Evolutionary conservation across 1,284 basidiomycete species (phyloP).

Genomic region (Cryptococcus sp.): DNA sequence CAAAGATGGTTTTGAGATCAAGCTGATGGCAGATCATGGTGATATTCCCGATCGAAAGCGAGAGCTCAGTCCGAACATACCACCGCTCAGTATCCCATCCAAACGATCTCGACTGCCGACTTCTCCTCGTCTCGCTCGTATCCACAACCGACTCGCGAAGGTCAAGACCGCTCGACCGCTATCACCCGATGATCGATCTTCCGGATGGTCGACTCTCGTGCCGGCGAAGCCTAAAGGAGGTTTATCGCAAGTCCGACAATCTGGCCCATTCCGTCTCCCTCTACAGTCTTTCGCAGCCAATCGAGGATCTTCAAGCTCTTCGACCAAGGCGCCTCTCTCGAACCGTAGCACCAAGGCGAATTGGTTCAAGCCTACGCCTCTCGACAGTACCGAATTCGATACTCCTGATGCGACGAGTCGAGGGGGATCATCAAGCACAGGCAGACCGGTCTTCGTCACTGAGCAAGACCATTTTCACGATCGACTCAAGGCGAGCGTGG

Average conservation of each 20-base stretch:
- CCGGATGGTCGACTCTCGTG: too few species aligned
- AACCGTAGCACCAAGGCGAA: not conserved
- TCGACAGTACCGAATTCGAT: not conserved
- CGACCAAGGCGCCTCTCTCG: not conserved
- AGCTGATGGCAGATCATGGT: not conserved
- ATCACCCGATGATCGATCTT: not conserved
- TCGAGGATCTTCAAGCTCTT: not conserved
- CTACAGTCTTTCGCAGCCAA: not conserved
- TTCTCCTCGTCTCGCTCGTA: too few species aligned
- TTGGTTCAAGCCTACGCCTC: not conserved
- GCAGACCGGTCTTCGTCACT: not conserved
- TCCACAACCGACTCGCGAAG: not conserved
- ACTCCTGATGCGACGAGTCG: not conserved
- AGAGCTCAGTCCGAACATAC: not conserved
- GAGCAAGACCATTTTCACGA: not conserved
- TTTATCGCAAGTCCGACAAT: not conserved
- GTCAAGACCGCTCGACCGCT: not conserved
- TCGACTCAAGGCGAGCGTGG: not conserved
- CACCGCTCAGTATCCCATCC: not conserved
- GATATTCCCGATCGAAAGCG: not conserved
- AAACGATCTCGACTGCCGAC: too few species aligned
- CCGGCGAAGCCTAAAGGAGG: too few species aligned
- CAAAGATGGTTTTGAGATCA: not conserved
- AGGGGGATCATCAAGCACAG: not conserved
- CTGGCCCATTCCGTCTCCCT: not conserved